phyloP scores from a whole-genome alignment of 2,329 filamentous ascomycete species.

The Neurospora crassa region DNA sequence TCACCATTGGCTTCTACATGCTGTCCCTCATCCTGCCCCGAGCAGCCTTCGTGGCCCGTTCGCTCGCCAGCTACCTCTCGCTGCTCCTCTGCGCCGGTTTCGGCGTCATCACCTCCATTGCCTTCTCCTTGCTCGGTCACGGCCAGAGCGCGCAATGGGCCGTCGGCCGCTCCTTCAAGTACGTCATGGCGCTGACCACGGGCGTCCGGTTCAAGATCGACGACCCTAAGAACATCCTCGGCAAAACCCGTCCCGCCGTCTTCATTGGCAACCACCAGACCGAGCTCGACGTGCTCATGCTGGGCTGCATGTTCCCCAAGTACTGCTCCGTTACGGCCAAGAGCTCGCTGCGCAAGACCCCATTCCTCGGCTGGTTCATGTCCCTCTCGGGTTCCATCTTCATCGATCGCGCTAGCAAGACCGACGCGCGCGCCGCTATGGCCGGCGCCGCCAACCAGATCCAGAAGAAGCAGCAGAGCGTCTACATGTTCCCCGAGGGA shows the following conservation, averaged over 20 bases:
- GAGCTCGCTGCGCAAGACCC: conserved; percentile 65
- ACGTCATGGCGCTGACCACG: conserved; percentile 62
- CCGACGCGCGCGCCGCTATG: conserved; percentile 78
- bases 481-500: conserved; percentile 86
- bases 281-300: conserved; percentile 87
- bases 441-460: conserved; percentile 75
- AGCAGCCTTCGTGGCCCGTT: conserved; percentile 60
- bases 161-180: conserved; percentile 69
- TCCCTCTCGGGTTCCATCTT: conserved; percentile 80
- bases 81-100: conserved; percentile 55
- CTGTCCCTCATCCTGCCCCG: conserved; percentile 48
- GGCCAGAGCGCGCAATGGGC: conserved; percentile 80
- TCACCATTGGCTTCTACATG: conserved; percentile 50
- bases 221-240: conserved; percentile 54
- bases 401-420: conserved; percentile 81
- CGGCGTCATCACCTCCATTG: conserved; percentile 65
- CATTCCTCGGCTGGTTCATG: conserved; percentile 95
- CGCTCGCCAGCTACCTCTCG: conserved; percentile 54
- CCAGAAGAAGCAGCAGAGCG: conserved; percentile 58
- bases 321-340: conserved; percentile 94
- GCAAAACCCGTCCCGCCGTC: conserved; percentile 66
- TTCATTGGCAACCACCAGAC: conserved; percentile 95
- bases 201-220: conserved; percentile 71
- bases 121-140: conserved; percentile 61
- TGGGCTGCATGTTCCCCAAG: conserved; percentile 79